phyloP scores from a whole-genome alignment of 352 stramenopile species.

The Globisporangium middletonii region DNA sequence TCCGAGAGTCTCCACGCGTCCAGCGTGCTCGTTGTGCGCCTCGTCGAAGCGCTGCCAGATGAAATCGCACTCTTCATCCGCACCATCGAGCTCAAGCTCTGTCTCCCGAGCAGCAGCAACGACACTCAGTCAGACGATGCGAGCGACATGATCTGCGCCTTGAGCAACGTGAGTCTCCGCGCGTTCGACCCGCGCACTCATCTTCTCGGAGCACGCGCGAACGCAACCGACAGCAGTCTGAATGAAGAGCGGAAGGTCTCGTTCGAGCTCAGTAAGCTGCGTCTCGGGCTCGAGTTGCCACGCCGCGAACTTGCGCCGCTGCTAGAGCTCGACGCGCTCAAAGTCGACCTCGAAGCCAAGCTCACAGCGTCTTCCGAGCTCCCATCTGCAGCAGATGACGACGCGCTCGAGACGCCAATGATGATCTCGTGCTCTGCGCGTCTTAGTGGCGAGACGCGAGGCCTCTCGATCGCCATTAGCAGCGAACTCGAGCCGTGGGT shows the following conservation, averaged over 20 bases:
- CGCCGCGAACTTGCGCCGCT: not conserved
- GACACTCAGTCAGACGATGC: not conserved
- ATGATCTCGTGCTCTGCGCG: conserved; percentile 1
- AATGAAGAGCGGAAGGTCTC: conserved; percentile 5
- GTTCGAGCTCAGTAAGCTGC: conserved; percentile 3
- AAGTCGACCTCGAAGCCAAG: conserved; percentile 12
- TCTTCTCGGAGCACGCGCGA: not conserved
- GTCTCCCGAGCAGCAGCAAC: not conserved
- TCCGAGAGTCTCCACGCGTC: not conserved
- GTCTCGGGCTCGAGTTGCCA: not conserved
- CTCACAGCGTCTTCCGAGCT: not conserved
- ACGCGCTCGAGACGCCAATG: not conserved
- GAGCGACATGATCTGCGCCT: not conserved
- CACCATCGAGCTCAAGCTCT: conserved; percentile 8
- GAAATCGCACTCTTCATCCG: conserved; percentile 6
- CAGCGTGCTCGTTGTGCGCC: conserved; percentile 8
- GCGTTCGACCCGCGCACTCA: conserved; percentile 1
- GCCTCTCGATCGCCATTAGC: not conserved
- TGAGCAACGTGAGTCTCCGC: conserved; percentile 5
- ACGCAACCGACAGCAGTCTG: not conserved
- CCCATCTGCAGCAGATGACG: not conserved
- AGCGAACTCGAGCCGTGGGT: conserved; percentile 13
- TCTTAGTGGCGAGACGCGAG: conserved; percentile 10
- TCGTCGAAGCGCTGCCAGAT: conserved; percentile 7
- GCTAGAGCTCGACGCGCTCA: conserved; percentile 4